Conservation (phyloP, 805 yeast species). For the Isabelozyma rhagii region DNA sequence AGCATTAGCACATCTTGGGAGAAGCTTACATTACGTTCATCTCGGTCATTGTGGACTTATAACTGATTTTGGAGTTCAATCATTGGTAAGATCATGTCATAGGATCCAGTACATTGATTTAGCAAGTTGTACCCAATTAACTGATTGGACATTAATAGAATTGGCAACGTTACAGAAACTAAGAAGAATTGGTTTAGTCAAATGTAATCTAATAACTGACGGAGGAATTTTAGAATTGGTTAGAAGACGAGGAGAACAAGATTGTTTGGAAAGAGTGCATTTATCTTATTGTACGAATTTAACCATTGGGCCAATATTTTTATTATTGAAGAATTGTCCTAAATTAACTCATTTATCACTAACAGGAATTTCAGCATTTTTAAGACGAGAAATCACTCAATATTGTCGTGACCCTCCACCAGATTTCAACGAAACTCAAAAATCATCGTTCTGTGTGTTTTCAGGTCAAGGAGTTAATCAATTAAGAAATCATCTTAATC, state of each 20-base stretch:
- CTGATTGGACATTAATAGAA: conserved; percentile 77
- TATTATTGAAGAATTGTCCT: conserved; percentile 75
- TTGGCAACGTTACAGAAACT: conserved; percentile 74
- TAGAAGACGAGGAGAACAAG: conserved; percentile 66
- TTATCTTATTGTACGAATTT: conserved; percentile 84
- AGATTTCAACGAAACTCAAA: conserved; percentile 85
- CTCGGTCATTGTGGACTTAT: conserved; percentile 90
- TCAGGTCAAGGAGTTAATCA: conserved; percentile 84
- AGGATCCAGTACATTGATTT: conserved; percentile 89
- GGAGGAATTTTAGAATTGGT: conserved; percentile 71
- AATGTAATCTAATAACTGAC: conserved; percentile 85
- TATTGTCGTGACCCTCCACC: conserved; percentile 92
- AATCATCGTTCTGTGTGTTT: conserved; percentile 84
- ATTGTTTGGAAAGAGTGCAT: conserved; percentile 88
- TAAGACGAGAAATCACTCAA: conserved; percentile 78
- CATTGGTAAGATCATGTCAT: conserved; percentile 72
- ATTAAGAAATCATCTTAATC: conserved; percentile 66
- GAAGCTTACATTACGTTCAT: conserved; percentile 83
- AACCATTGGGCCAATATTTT: conserved; percentile 72
- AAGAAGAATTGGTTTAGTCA: conserved; percentile 89
- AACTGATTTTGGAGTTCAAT: conserved; percentile 83
- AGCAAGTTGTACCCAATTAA: conserved; percentile 89
- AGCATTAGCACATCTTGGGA: conserved; percentile 69
- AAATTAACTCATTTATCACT: conserved; percentile 84
- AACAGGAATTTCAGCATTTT: conserved; percentile 89